Percentiles rank a stretch among this genome's conserved stretches.
Evolutionary conservation across 495 filamentous ascomycete species (phyloP).

Genomic region (Trichoderma erinaceum): DNA sequence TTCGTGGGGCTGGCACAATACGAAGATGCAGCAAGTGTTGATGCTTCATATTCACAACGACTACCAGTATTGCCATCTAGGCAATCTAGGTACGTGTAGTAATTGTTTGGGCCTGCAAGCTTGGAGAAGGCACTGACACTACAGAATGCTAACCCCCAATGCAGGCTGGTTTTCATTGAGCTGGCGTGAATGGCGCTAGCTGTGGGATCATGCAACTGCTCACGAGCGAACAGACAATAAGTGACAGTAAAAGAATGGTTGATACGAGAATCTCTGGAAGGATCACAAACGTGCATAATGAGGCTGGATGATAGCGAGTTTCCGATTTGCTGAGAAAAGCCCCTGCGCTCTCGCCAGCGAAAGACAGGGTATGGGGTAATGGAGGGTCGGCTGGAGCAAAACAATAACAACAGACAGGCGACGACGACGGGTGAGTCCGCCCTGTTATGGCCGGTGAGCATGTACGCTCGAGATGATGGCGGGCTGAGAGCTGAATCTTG

Average conservation of each 20-base stretch:
- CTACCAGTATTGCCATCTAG: too few species aligned
- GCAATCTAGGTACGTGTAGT: too few species aligned
- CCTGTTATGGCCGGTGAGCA: slow-evolving; percentile 2
- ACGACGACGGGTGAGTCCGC: neutral
- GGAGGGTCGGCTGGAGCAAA: slow-evolving; percentile 1
- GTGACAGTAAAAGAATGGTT: neutral
- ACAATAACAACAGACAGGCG: neutral
- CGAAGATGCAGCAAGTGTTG: neutral
- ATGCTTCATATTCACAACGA: neutral
- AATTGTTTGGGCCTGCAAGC: too few species aligned
- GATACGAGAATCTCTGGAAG: neutral
- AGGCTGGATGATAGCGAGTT: neutral
- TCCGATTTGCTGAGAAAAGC: neutral
- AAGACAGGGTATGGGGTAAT: slow-evolving; percentile 4
- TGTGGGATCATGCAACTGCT: neutral
- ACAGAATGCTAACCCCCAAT: neutral
- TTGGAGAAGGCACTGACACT: neutral
- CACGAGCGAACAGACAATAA: neutral
- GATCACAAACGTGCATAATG: neutral
- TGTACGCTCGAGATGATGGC: neutral
- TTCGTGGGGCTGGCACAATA: neutral
- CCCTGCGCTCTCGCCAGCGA: neutral
- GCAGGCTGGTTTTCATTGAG: neutral
- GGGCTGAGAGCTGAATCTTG: slow-evolving; percentile 4
- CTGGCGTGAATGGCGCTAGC: neutral